A percentile compares a stretch with the other conserved stretches of the same genome.
Conservation (phyloP, 23 red algal species). For the Gracilaria domingensis region DNA sequence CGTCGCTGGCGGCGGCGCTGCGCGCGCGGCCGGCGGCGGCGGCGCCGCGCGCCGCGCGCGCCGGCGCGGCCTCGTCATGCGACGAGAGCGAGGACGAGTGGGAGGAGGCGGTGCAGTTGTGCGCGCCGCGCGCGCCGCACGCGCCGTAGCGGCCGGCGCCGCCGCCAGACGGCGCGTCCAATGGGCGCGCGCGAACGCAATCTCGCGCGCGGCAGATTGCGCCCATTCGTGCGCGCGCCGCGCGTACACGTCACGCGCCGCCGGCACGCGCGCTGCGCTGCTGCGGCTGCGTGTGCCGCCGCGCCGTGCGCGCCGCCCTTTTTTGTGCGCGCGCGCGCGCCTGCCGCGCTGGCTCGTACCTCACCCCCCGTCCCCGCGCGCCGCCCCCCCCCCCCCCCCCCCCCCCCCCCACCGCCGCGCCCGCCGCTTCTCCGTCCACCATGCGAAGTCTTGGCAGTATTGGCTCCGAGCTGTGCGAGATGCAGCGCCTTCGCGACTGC, state of each 20-base stretch:
- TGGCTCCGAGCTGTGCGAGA: constrained; percentile 70
- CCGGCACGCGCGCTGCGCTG: background rate
- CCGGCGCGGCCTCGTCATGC: too few species aligned
- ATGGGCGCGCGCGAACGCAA: background rate
- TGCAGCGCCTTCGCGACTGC: constrained; percentile 66
- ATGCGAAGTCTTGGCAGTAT: constrained; percentile 62
- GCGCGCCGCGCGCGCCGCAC: background rate
- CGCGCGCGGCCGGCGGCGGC: background rate
- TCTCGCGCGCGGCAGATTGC: background rate
- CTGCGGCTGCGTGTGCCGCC: background rate
- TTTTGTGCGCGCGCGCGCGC: background rate
- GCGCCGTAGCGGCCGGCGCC: background rate
- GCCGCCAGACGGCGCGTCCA: background rate
- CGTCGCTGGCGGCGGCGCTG: background rate
- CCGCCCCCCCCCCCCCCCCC: background rate
- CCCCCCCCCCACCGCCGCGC: background rate
- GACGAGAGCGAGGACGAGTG: too few species aligned
- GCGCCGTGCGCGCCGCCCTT: background rate
- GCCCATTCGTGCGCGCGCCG: background rate
- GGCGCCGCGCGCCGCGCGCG: background rate
- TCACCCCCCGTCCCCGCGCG: background rate
- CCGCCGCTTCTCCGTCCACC: background rate
- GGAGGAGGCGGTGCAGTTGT: background rate
- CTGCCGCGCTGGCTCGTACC: background rate
- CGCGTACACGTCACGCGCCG: constrained; percentile 18